Base-by-base conservation (phyloP, 192 early-diverging fungal species). In the Coemansia sp. region DNA sequence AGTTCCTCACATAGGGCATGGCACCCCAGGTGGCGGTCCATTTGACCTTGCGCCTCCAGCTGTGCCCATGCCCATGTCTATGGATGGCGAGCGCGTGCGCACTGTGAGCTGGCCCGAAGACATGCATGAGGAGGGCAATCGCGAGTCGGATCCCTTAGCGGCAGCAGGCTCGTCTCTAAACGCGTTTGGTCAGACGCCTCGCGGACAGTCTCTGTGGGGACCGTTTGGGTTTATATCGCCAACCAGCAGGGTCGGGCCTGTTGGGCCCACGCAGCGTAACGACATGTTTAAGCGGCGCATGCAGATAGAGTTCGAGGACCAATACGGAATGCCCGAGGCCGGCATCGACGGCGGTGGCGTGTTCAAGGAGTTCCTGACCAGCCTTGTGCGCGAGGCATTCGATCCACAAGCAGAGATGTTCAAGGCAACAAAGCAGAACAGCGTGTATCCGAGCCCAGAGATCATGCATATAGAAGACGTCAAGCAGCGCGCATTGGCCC, bases 271-370 rank as follows among this genome's bases (percentile, higher is more conserved):
- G 8, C 62, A 57, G 25, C 72, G 60, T 39, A 67, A 81, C 76
- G 89, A 45, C 32, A 84, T 24, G 67, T 78, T 98, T 45, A 95
- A 93, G 74, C 80, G 81, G 30, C 85, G 87, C 9, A 84, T 98
- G 51, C 82, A 87, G 24, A 95, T 98, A 53, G 79, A 84, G 6
- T 97, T 98, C 83, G 83, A 94, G 22, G 89, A 90, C 62, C 85
- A 87, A 56, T 89, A 89, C 60, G 94, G 94, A 0, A 73, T 94
- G 29, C 71, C 68, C 11, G 96, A 98, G 66, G 92, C 91, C 11
- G 96, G 96, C 1, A 91, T 98, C 62, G 96, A 98, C 69, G 96
- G 96, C 51, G 94, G 94, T 28, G 95, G 96, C 34, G 88, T 98
- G 11, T 98, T 98, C 69, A 98, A 98, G 49, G 96, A 98, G 75